phyloP scores from a whole-genome alignment of 2,329 filamentous ascomycete species.

The Colletotrichum sp. region DNA sequence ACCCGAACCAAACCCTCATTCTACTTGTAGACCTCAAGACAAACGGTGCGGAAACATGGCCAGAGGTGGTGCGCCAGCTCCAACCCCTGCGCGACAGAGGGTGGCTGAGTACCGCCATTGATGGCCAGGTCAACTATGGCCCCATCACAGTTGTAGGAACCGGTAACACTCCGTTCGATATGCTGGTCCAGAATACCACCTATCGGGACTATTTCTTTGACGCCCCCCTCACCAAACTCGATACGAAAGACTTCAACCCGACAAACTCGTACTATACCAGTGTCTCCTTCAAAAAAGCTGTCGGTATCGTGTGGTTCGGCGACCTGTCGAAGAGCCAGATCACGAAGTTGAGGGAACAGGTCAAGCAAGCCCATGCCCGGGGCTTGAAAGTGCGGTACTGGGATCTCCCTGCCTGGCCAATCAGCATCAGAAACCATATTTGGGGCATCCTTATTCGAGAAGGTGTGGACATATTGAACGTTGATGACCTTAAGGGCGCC shows the following conservation, averaged over 20 bases:
- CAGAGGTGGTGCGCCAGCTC: constrained; percentile 58
- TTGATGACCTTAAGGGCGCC: constrained; percentile 60
- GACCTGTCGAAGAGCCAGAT: constrained; percentile 50
- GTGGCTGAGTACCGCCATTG: constrained; percentile 61
- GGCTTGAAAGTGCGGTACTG: constrained; percentile 66
- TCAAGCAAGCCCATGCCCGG: constrained; percentile 53
- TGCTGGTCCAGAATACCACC: constrained; percentile 55
- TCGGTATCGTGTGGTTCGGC: constrained; percentile 56
- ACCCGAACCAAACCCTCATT: constrained; percentile 58
- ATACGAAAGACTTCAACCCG: constrained; percentile 42
- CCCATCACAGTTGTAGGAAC: constrained; percentile 74
- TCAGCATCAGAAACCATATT: constrained; percentile 56
- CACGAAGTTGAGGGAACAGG: constrained; percentile 45
- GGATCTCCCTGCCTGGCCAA: constrained; percentile 63
- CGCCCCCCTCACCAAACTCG: constrained; percentile 58
- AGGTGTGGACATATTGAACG: constrained; percentile 65
- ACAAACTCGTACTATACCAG: constrained; percentile 72
- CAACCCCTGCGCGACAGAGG: constrained; percentile 61
- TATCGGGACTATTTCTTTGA: constrained; percentile 71
- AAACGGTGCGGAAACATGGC: constrained; percentile 54
- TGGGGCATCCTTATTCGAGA: constrained; percentile 62
- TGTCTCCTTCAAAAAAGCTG: constrained; percentile 55
- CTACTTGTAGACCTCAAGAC: constrained; percentile 76
- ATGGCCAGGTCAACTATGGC: constrained; percentile 53
- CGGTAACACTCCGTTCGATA: constrained; percentile 65